These are phyloP conservation scores for Naganishia onofrii DNA, from an alignment of 768 basidiomycete genomes.

Conservation along the genomic window DNA sequence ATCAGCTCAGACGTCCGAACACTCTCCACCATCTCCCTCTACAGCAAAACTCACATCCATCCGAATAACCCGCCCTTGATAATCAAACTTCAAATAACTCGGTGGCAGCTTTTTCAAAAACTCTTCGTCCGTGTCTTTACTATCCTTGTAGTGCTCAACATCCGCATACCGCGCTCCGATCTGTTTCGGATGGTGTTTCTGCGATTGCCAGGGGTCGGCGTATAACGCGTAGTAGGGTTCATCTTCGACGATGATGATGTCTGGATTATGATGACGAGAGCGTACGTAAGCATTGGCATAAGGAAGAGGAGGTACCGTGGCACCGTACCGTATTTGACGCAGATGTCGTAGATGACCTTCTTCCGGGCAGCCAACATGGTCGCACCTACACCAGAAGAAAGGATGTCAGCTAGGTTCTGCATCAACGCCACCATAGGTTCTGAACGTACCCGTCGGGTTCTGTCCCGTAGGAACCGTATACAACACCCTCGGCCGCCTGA, in stretches of 20 bases:
- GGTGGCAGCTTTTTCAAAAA: slow-evolving; percentile 64
- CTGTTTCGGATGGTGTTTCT: slow-evolving; percentile 44
- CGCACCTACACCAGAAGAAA: slow-evolving; percentile 53
- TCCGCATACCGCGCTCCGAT: slow-evolving; percentile 18
- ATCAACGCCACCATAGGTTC: not conserved
- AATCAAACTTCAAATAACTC: slow-evolving; percentile 61
- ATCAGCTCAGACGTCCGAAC: not conserved
- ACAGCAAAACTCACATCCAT: slow-evolving; percentile 57
- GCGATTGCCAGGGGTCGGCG: slow-evolving; percentile 58
- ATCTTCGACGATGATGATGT: slow-evolving; percentile 77
- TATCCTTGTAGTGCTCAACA: slow-evolving; percentile 25
- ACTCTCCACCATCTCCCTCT: not conserved
- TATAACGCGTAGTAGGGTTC: slow-evolving; percentile 80
- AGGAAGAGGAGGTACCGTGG: too few relatives aligned
- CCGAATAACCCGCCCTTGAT: slow-evolving; percentile 77
- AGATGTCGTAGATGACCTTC: slow-evolving; percentile 75
- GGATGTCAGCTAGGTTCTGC: not conserved
- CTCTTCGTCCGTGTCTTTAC: slow-evolving; percentile 53
- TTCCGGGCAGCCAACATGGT: slow-evolving; percentile 67
- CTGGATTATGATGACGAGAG: too few relatives aligned
- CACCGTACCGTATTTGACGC: slow-evolving; percentile 73
- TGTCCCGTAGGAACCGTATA: slow-evolving; percentile 71
- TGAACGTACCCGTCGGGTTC: slow-evolving; percentile 63
- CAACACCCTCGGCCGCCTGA: slow-evolving; percentile 56
- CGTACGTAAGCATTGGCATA: too few relatives aligned